Base-by-base conservation (phyloP, 106 monocot species). In the Dioscorea dumetorum region DNA sequence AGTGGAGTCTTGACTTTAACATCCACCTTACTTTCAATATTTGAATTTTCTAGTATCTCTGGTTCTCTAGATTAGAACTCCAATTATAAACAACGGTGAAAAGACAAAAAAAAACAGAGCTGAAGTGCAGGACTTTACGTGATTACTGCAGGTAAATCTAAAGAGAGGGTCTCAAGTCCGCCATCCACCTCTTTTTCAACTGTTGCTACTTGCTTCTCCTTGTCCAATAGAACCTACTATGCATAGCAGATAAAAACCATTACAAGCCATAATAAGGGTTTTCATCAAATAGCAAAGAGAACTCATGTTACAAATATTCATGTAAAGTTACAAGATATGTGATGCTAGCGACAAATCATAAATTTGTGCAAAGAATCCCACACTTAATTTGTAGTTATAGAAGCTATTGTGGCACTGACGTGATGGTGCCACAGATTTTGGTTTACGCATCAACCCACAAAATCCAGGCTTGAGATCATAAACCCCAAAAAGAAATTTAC, bases 101-200 rank as follows among this genome's bases (percentile, higher is more conserved):
- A n/a, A n/a, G n/a, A n/a, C n/a, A n/a, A n/a, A n/a, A n/a, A n/a
- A 33, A 57, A 67, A 61, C 33, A 19, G 73, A 68, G 53, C 48
- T 24, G 22, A 18, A 57, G 7, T 17, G 12, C 58, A 75, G 64
- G 33, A 62, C 54, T 62, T 75, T 99, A 99, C 97, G 97, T 99
- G 33, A 99, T 99, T 32, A 99, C 87, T 70, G 97, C 97, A 17
- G 97, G 97, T 20, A 99, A 73, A 73, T 87, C 85, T 57, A 99
- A 62, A 53, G 67, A 85, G 1, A 99, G 15, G 0, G 92, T 99
- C 72, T 99, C 97, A 50, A 99, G 79, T 4, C 97, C 97, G 12
- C 85, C 87, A 87, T 99, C 97, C 9, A 99, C 92, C 76, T 99
- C 97, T 78, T 92, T 83, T 77, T 99, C 97, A 2, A 99, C 97